Percentiles rank a stretch among this genome's conserved stretches.
phyloP scores from a whole-genome alignment of 129 eudicot genomes.

The Flaveria linearis region DNA sequence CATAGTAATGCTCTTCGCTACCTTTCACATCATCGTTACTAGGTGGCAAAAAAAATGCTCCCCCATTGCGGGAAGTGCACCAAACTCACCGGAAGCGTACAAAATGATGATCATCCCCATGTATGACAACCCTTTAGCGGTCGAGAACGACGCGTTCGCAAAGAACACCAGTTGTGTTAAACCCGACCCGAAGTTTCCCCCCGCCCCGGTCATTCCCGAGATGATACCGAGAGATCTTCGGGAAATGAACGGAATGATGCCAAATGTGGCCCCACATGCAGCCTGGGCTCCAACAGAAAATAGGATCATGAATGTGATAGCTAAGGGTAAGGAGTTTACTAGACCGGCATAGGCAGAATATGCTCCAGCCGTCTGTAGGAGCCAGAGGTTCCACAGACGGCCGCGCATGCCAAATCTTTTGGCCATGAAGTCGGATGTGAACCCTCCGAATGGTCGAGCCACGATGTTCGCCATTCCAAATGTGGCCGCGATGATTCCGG shows the following conservation, averaged over 20 bases:
- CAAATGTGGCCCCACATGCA: conserved; percentile 61
- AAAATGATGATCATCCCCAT: conserved; percentile 68
- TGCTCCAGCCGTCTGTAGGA: conserved; percentile 58
- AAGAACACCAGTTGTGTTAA: conserved; percentile 70
- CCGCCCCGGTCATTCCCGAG: conserved; percentile 68
- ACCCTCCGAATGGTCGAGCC: conserved; percentile 63
- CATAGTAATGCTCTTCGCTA: conserved; percentile 46
- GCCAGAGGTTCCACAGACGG: conserved; percentile 66
- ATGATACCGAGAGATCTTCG: conserved; percentile 57
- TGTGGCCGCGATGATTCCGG: conserved; percentile 57
- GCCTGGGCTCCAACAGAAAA: conserved; percentile 61
- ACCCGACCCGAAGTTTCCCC: conserved; percentile 74
- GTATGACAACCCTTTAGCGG: conserved; percentile 50
- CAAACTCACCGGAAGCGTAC: conserved; percentile 60
- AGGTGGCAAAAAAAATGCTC: conserved; percentile 60
- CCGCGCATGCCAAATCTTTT: conserved; percentile 63
- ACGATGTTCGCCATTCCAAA: conserved; percentile 71
- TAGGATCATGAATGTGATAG: conserved; percentile 47
- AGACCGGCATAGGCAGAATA: conserved; percentile 50
- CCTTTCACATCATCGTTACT: conserved; percentile 34
- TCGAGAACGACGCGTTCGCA: conserved; percentile 49
- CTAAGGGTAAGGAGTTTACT: conserved; percentile 42
- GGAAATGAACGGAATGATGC: conserved; percentile 56
- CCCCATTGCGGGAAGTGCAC: conserved; percentile 81
- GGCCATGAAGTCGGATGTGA: conserved; percentile 53